Percentiles rank a stretch among this genome's conserved stretches.
Evolutionary conservation across 768 basidiomycete species (phyloP).

Genomic region (Baorangia bicolor): DNA sequence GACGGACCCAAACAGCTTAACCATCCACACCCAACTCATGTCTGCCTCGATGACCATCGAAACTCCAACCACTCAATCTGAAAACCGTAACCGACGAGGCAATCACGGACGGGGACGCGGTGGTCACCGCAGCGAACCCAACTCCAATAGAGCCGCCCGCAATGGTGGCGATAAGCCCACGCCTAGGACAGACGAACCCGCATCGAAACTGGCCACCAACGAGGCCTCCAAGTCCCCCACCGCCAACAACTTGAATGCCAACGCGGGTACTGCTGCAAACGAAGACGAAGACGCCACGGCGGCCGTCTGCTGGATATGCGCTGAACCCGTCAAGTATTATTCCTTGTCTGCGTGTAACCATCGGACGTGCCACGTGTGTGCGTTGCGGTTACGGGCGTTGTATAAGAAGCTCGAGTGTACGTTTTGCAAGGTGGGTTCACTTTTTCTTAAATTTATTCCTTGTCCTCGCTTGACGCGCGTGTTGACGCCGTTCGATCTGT

Average conservation of each 20-base stretch:
- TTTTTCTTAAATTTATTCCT: not conserved
- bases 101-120: conserved; percentile 23
- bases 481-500: not conserved
- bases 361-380: conserved; percentile 92
- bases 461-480: not conserved
- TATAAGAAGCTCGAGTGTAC: conserved; percentile 95
- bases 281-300: conserved; percentile 35
- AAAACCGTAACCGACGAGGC: conserved; percentile 14
- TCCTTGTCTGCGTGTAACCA: conserved; percentile 90
- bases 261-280: conserved; percentile 13
- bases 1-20: too few species aligned
- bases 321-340: conserved; percentile 89
- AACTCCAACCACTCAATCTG: not conserved
- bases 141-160: conserved; percentile 5
- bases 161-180: conserved; percentile 1
- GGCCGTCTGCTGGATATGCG: conserved; percentile 86
- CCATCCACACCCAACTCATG: conserved; percentile 5
- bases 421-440: conserved; percentile 79
- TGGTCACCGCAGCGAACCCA: not conserved
- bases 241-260: not conserved
- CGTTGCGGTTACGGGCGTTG: conserved; percentile 79
- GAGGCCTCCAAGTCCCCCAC: not conserved
- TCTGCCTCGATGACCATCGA: conserved; percentile 21
- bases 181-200: not conserved
- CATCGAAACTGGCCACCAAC: not conserved